These are phyloP conservation scores for Firmiana major DNA, from an alignment of 345 rosid species.

Conservation along the genomic window DNA sequence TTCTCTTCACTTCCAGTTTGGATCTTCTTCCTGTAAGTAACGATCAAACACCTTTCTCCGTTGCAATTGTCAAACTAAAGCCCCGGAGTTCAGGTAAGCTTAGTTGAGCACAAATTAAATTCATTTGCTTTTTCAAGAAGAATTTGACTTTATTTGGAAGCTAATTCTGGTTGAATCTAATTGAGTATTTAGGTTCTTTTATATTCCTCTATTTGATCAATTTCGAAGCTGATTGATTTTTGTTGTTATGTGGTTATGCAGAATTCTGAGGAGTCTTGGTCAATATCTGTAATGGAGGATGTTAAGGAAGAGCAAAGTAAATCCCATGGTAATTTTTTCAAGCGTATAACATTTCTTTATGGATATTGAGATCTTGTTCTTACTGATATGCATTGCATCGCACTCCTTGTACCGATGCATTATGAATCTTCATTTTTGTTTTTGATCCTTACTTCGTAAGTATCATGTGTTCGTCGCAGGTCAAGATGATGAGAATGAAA, in stretches of 20 bases:
- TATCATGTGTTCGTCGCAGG: conserved; percentile 7
- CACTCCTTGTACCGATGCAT: not conserved
- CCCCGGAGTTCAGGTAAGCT: not conserved
- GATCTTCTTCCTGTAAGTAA: too few species aligned
- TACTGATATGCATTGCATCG: not conserved
- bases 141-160: not conserved
- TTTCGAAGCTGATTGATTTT: not conserved
- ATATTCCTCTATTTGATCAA: not conserved
- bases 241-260: not conserved
- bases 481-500: conserved; percentile 50
- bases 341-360: too few species aligned
- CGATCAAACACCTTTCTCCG: too few species aligned
- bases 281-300: conserved; percentile 41
- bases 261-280: not conserved
- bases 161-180: not conserved
- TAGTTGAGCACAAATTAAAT: not conserved
- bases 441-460: not conserved
- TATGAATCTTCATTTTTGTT: not conserved
- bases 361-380: not conserved
- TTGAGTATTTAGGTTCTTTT: not conserved
- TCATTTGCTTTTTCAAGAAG: not conserved
- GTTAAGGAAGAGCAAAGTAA: conserved; percentile 42
- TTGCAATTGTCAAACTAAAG: too few species aligned
- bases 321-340: conserved; percentile 31
- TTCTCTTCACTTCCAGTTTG: too few species aligned